Percentiles rank a stretch among this genome's conserved stretches.
Evolutionary conservation across 345 rosid species (phyloP).

Genomic region (Geranium brycei): DNA sequence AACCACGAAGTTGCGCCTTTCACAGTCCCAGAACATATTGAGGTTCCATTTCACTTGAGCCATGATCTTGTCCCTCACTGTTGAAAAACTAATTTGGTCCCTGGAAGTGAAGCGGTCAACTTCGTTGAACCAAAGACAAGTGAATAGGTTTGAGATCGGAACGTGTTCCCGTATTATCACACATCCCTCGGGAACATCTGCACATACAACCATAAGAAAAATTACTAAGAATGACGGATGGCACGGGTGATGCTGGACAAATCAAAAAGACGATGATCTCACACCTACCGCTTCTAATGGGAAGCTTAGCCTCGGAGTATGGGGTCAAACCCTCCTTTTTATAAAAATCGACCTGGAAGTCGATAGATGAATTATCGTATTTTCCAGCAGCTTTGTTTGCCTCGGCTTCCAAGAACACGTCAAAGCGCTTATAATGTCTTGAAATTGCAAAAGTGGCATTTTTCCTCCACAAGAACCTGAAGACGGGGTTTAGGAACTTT

Average conservation of each 20-base stretch:
- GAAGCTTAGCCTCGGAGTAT: conserved; percentile 72
- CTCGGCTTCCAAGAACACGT: conserved; percentile 83
- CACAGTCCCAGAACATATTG: conserved; percentile 90
- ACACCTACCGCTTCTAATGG: conserved; percentile 74
- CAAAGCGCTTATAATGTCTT: conserved; percentile 79
- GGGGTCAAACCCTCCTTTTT: conserved; percentile 84
- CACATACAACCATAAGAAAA: conserved; percentile 11
- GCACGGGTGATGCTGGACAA: not conserved
- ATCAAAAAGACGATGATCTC: not conserved
- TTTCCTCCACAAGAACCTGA: conserved; percentile 94
- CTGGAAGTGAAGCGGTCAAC: conserved; percentile 93
- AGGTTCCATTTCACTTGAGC: conserved; percentile 73
- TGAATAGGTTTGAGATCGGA: conserved; percentile 79
- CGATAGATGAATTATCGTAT: conserved; percentile 78
- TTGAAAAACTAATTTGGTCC: conserved; percentile 95
- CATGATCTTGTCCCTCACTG: conserved; percentile 71
- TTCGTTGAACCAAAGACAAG: conserved; percentile 98
- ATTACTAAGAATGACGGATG: not conserved
- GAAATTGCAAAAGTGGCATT: conserved; percentile 95
- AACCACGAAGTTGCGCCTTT: conserved; percentile 89
- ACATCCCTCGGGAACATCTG: conserved; percentile 99
- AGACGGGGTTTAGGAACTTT: no score
- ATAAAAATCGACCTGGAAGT: conserved; percentile 82
- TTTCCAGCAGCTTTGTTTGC: conserved; percentile 99
- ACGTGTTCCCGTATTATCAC: conserved; percentile 91